A percentile compares a stretch with the other conserved stretches of the same genome.
Conservation (phyloP, 495 filamentous ascomycete genomes). For the Thozetella sp. region DNA sequence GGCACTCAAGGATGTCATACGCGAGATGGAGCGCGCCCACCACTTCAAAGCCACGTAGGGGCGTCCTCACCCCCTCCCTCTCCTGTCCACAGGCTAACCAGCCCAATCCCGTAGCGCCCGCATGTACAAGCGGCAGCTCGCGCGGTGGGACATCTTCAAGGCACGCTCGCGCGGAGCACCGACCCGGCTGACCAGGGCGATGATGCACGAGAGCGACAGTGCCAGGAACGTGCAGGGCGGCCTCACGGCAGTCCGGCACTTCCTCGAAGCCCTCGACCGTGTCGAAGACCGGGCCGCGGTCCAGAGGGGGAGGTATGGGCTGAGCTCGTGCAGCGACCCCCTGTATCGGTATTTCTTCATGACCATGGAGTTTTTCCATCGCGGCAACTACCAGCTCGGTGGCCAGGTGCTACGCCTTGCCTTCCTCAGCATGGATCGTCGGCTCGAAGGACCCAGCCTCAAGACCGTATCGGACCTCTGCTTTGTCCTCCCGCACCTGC, state of each 20-base stretch:
- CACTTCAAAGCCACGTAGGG: constrained; percentile 29
- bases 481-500: constrained; percentile 24
- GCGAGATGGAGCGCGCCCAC: constrained; percentile 23
- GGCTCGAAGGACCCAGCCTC: constrained; percentile 18
- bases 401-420: constrained; percentile 26
- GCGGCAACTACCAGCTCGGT: constrained; percentile 18
- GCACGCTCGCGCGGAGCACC: constrained; percentile 4
- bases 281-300: constrained; percentile 16
- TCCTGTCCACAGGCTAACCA: not conserved
- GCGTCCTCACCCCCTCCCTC: not conserved
- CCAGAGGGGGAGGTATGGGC: constrained; percentile 5
- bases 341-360: constrained; percentile 28
- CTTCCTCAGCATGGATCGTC: constrained; percentile 26
- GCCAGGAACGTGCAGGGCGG: constrained; percentile 20
- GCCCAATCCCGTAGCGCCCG: constrained; percentile 14
- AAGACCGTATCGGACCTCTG: constrained; percentile 29
- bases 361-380: constrained; percentile 28
- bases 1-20: constrained; percentile 29
- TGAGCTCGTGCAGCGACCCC: constrained; percentile 19
- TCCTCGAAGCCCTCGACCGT: constrained; percentile 17
- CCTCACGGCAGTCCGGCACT: constrained; percentile 22
- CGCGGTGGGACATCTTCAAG: constrained; percentile 31
- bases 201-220: constrained; percentile 14
- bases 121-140: constrained; percentile 36
- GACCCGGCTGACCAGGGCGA: constrained; percentile 10